These are phyloP conservation scores for Beauveria bassiana DNA, from an alignment of 2,329 filamentous ascomycete genomes.

Conservation along the genomic window DNA sequence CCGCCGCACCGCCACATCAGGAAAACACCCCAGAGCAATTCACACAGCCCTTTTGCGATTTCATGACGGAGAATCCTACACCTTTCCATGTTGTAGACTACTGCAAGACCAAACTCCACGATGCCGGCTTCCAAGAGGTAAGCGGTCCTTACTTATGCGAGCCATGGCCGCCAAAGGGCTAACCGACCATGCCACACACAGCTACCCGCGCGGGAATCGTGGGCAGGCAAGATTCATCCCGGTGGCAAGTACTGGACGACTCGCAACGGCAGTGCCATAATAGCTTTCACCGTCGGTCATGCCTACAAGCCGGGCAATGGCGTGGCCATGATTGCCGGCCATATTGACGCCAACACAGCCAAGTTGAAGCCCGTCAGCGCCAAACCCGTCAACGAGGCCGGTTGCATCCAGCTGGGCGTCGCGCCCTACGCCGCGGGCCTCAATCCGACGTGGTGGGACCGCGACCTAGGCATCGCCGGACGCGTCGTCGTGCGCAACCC, in stretches of 20 bases:
- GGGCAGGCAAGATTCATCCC: slow-evolving; percentile 61
- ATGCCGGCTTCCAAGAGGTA: slow-evolving; percentile 66
- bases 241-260: slow-evolving; percentile 86
- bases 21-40: slow-evolving; percentile 51
- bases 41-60: slow-evolving; percentile 77
- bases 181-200: slow-evolving; percentile 21
- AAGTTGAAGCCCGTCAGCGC: slow-evolving; percentile 85
- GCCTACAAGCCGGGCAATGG: slow-evolving; percentile 80
- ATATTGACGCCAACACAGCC: slow-evolving; percentile 87
- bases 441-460: slow-evolving; percentile 93
- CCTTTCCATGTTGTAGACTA: slow-evolving; percentile 84
- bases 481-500: slow-evolving; percentile 74
- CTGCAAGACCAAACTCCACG: slow-evolving; percentile 64
- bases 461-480: slow-evolving; percentile 85
- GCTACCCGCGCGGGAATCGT: slow-evolving; percentile 72
- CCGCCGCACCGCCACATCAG: neutral
- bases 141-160: slow-evolving; percentile 15
- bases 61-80: slow-evolving; percentile 83
- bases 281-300: slow-evolving; percentile 77
- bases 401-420: slow-evolving; percentile 82
- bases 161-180: neutral
- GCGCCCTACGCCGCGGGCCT: slow-evolving; percentile 86
- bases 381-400: slow-evolving; percentile 64
- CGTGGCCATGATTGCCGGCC: slow-evolving; percentile 79
- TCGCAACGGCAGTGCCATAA: slow-evolving; percentile 76